Percentiles rank a stretch among this genome's conserved stretches.
These are phyloP conservation scores for Diaporthe destruens DNA, from an alignment of 2,329 filamentous ascomycete species.

Conservation along the genomic window DNA sequence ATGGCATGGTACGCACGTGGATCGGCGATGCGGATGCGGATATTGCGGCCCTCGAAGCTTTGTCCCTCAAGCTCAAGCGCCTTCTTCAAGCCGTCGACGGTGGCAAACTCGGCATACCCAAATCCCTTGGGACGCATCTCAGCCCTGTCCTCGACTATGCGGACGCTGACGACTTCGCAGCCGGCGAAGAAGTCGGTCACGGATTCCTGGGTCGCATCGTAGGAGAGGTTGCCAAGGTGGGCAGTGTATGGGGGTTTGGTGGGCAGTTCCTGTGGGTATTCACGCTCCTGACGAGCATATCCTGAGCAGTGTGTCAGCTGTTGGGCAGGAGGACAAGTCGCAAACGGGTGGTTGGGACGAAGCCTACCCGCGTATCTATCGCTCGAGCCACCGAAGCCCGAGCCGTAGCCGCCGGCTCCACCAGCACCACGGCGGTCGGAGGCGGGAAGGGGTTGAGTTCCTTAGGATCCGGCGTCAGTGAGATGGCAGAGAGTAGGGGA, in stretches of 20 bases:
- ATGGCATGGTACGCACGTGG: conserved; percentile 80
- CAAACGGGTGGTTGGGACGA: neutral
- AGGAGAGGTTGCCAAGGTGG: conserved; percentile 96
- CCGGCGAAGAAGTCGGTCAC: conserved; percentile 87
- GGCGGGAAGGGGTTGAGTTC: conserved; percentile 69
- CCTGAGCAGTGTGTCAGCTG: conserved; percentile 54
- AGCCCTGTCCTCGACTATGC: conserved; percentile 96
- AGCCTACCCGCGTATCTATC: conserved; percentile 46
- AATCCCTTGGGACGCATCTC: conserved; percentile 97
- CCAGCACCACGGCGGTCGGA: conserved; percentile 58
- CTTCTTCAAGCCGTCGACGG: conserved; percentile 89
- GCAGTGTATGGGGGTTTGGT: conserved; percentile 95
- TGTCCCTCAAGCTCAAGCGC: conserved; percentile 86
- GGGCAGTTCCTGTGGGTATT: conserved; percentile 79
- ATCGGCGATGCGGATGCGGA: conserved; percentile 95
- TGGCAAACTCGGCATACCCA: conserved; percentile 94
- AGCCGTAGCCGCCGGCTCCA: conserved; percentile 49
- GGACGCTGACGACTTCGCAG: conserved; percentile 89
- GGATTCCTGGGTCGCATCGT: conserved; percentile 87
- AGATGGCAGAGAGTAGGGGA: neutral
- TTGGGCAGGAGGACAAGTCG: neutral
- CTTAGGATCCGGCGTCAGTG: conserved; percentile 52
- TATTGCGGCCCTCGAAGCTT: conserved; percentile 87
- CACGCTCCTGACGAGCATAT: conserved; percentile 68
- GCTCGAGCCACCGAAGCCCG: conserved; percentile 44